Base-by-base conservation (phyloP, 768 basidiomycete species). In the Mrakia frigida region DNA sequence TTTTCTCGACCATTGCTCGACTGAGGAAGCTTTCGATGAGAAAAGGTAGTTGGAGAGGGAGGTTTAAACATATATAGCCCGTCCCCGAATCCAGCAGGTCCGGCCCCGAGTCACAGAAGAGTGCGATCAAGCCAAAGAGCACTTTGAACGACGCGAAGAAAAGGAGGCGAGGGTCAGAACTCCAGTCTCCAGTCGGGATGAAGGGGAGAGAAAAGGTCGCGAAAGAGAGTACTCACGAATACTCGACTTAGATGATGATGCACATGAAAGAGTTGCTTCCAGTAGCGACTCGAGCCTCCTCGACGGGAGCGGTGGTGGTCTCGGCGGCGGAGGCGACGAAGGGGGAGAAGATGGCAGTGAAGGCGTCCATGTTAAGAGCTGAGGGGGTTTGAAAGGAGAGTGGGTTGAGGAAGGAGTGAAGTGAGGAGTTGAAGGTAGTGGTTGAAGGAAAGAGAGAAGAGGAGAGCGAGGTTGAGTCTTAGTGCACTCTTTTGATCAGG, bases 331-430 rank as follows among this genome's bases (percentile, higher is more conserved):
- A 11, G 67, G 74, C 74, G 74, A 75, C 74, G 76, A 77, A 72
- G 35, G 76, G 76, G 35, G 70, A 68, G 76, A 77, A 73, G 76
- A 73, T 77, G 63, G 76, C 76, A n/a, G 76, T 56, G 70, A 77
- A 77, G 70, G 76, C 76, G 70, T 77, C 76, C 76, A 77, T 77
- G 50, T 65, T 70, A 43, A 71, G 46, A 50, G 7, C 1, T 43
- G 61, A n/a, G 60, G 43, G n/a, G 43, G 14, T 43, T 63, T n/a
- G 14, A 21, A 18, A 1, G 52, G 7, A 43, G 67, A n/a, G 33
- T 52, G 9, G 53, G 28, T 31, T 18, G 31, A 16, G n/a, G 14
- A n/a, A n/a, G 41, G 37, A 61, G 56, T n/a, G 59, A 33, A 50
- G 46, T 23, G 28, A 28, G 18, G 23, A 52, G 53, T 53, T 41